These are phyloP conservation scores for Cymbopogon flexuosus DNA, from an alignment of 202 grass and related monocot genomes.

Conservation along the genomic window DNA sequence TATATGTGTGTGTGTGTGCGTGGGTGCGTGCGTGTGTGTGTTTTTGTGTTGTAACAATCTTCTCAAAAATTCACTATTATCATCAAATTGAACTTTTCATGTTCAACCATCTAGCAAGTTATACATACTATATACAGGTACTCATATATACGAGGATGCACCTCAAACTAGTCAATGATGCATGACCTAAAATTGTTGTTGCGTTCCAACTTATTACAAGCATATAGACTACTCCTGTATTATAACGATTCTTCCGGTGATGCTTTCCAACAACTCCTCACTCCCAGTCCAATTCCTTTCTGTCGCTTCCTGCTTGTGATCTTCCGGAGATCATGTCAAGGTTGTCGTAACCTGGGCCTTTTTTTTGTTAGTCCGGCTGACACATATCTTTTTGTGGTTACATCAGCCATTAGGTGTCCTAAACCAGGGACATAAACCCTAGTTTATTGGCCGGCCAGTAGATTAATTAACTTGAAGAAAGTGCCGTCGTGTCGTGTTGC, in stretches of 20 bases:
- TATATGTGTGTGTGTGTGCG: no score
- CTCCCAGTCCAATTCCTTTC: slow-evolving; percentile 26
- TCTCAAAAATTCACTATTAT: background rate
- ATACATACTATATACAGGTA: no score
- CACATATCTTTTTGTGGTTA: slow-evolving; percentile 29
- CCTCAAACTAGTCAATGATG: slow-evolving; percentile 18
- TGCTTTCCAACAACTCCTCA: slow-evolving; percentile 37
- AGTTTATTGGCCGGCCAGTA: slow-evolving; percentile 14
- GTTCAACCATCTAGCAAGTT: background rate
- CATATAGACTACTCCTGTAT: background rate
- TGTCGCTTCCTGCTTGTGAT: slow-evolving; percentile 23
- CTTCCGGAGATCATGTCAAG: slow-evolving; percentile 2
- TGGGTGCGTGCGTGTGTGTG: no score
- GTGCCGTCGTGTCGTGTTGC: no score
- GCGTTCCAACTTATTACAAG: background rate
- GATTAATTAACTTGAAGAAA: no score
- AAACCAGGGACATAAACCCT: background rate
- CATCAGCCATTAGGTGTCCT: slow-evolving; percentile 34
- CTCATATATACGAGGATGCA: background rate
- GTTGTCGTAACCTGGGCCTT: background rate
- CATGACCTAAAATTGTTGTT: background rate
- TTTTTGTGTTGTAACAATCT: background rate
- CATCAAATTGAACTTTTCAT: background rate
- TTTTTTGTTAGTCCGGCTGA: slow-evolving; percentile 25
- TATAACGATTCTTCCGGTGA: slow-evolving; percentile 3